phyloP scores from a whole-genome alignment of 306 rosid genomes.

The Lupinus albus region DNA sequence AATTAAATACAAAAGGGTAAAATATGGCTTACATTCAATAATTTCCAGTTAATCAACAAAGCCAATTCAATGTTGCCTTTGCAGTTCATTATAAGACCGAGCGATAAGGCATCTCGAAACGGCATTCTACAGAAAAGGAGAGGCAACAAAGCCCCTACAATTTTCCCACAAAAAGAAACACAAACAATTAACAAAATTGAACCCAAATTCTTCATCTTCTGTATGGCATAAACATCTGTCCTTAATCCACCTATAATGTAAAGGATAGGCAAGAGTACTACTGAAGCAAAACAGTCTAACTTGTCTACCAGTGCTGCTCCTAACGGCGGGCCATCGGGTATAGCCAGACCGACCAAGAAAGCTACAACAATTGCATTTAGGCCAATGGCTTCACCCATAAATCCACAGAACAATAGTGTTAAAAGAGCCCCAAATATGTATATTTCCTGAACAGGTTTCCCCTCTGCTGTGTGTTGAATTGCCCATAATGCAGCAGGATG shows the following conservation, averaged over 20 bases:
- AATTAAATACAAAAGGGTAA: background rate
- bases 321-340: constrained; percentile 70
- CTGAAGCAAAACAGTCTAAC: constrained; percentile 60
- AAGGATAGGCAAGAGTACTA: constrained; percentile 50
- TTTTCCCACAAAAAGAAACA: constrained; percentile 48
- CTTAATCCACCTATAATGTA: constrained; percentile 47
- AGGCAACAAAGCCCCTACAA: constrained; percentile 58
- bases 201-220: constrained; percentile 43
- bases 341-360: constrained; percentile 60
- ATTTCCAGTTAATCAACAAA: constrained; percentile 40
- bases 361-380: constrained; percentile 41
- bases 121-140: constrained; percentile 62
- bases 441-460: constrained; percentile 55
- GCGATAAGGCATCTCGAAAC: constrained; percentile 62
- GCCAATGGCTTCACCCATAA: constrained; percentile 59
- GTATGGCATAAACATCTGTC: constrained; percentile 48
- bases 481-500: constrained; percentile 55
- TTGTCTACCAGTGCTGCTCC: constrained; percentile 65
- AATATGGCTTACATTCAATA: constrained; percentile 44
- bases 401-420: constrained; percentile 42
- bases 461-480: constrained; percentile 55
- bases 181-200: constrained; percentile 43
- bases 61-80: constrained; percentile 69
- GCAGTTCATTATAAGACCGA: constrained; percentile 62
- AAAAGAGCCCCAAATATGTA: constrained; percentile 47